Evolutionary conservation across 2,329 filamentous ascomycete species (phyloP), one percentile per base, ranked within the genome.

Genomic region (Zymoseptoria pseudotritici): DNA sequence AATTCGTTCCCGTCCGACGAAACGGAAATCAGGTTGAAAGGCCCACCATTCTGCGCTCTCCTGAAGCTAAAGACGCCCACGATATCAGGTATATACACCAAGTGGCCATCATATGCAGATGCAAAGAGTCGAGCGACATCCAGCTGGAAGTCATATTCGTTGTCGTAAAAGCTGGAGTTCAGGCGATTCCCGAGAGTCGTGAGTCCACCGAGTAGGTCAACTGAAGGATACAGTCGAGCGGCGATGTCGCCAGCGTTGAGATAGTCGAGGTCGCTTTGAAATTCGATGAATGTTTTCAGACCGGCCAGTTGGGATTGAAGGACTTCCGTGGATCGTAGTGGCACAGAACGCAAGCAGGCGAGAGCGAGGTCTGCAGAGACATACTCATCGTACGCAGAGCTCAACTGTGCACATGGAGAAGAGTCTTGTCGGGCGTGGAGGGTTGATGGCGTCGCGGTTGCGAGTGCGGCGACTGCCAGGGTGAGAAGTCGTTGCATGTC

Each of bases 61-160:
- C 72, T 0, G 55, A 76, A 75, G n/a, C 70, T 68, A 66, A 76
- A 75, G 6, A 72, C 71, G 1, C 66, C 69, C 20, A 73, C 64
- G 50, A 76, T 74, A 55, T 75, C 74, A 0, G 74, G 69, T 13
- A 70, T 66, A 62, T 71, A 77, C 6, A 64, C 63, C 19, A 77
- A 71, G 63, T 78, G 75, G n/a, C 75, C 75, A 62, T 78, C 75
- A 58, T 77, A 74, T 2, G 72, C 75, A 11, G 68, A 66, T 19
- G 66, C 67, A 55, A 77, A 70, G 0, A 77, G 65, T 19, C 63
- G 65, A 58, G 67, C 69, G 56, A 78, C 65, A 29, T 72, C 69
- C 53, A 70, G 56, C 61, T 78, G 74, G 29, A 77, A 75, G 2
- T 76, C 74, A 55, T 77, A 78, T 55, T 78, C 76, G 21, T 66